A percentile compares a stretch with the other conserved stretches of the same genome.
Evolutionary conservation across 257 asterid genomes (phyloP).

Genomic region (Solanum dulcamara): DNA sequence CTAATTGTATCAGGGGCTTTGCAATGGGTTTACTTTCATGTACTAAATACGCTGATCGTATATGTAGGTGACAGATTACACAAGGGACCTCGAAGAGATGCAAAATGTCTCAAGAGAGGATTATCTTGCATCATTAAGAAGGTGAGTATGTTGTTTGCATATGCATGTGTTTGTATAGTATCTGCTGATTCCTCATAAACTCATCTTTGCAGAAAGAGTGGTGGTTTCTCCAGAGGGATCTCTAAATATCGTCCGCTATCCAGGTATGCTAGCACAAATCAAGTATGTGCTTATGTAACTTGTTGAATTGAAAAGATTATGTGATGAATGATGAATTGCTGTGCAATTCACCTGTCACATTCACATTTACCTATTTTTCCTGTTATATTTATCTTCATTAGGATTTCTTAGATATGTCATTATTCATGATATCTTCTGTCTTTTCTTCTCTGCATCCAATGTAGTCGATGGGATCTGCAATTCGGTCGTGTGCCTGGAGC

Average conservation of each 20-base stretch:
- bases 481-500: constrained; percentile 57
- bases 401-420: neutral
- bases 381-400: neutral
- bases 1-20: neutral
- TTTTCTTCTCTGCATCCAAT: constrained; percentile 12
- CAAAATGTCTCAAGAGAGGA: constrained; percentile 91
- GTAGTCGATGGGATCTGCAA: constrained; percentile 80
- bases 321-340: neutral
- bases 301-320: neutral
- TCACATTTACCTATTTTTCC: neutral
- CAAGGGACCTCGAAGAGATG: constrained; percentile 98
- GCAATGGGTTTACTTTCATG: neutral
- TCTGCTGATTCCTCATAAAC: constrained; percentile 6
- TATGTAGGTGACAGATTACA: constrained; percentile 79
- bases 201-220: constrained; percentile 75
- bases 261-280: constrained; percentile 38
- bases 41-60: neutral
- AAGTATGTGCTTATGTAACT: neutral
- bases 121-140: constrained; percentile 91
- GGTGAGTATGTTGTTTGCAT: constrained; percentile 27
- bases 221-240: constrained; percentile 92
- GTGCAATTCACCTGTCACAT: neutral
- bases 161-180: neutral
- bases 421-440: neutral
- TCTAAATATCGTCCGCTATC: constrained; percentile 93